Evolutionary conservation across 2,329 filamentous ascomycete species (phyloP).

Genomic region (Microdochium bolleyi): DNA sequence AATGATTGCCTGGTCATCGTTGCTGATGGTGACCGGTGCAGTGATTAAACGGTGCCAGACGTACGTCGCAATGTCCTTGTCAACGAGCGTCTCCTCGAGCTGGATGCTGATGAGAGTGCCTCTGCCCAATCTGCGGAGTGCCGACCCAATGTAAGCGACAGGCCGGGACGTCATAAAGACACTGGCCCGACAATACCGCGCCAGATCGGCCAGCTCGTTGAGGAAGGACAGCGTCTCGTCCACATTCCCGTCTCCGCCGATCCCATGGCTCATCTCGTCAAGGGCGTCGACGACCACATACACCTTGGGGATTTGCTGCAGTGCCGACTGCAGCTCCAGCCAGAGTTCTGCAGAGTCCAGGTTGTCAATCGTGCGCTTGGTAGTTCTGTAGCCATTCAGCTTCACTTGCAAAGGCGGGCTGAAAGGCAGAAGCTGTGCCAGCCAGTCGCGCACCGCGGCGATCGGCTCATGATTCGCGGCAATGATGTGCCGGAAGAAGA

Average conservation of each 20-base stretch:
- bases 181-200: constrained; percentile 19
- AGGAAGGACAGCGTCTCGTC: constrained; percentile 22
- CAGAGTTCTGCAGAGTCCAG: constrained; percentile 17
- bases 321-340: constrained; percentile 15
- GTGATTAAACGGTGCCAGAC: constrained; percentile 11
- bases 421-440: constrained; percentile 20
- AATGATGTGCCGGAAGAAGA: constrained; percentile 31
- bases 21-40: neutral
- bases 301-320: constrained; percentile 12
- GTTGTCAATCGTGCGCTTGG: constrained; percentile 5
- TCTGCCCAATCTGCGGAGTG: constrained; percentile 13
- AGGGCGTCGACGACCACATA: constrained; percentile 34
- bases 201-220: constrained; percentile 16
- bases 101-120: constrained; percentile 19
- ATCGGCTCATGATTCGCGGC: constrained; percentile 22
- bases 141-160: constrained; percentile 16
- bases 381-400: constrained; percentile 9
- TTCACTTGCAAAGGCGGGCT: constrained; percentile 19
- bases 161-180: constrained; percentile 35
- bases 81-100: constrained; percentile 25
- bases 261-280: constrained; percentile 32
- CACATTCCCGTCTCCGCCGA: constrained; percentile 23
- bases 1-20: constrained; percentile 11
- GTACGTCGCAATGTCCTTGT: constrained; percentile 29
- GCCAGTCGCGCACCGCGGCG: constrained; percentile 24